Base-by-base conservation (phyloP, 2,329 filamentous ascomycete species). In the Pestalotiopsis sp. region DNA sequence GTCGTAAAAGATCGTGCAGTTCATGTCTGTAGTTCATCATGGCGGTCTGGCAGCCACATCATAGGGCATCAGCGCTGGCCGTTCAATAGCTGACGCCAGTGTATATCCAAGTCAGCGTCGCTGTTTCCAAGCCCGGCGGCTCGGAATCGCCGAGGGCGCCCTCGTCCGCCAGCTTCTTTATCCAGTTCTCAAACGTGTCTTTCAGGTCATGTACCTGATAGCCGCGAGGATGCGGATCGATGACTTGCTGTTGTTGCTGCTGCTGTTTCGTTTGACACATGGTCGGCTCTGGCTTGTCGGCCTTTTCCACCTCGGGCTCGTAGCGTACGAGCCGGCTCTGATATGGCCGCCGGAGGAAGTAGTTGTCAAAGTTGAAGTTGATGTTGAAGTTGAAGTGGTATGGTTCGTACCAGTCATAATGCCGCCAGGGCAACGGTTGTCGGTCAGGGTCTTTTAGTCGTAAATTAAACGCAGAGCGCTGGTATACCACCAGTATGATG, bases 351-450 rank as follows among this genome's bases (percentile, higher is more conserved):
- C 81, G 79, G 4, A 81, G 77, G 66, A 79, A 80, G 68, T 81
- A 77, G 73, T 80, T 77, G 23, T 83, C 83, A 73, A 84, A 80
- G 74, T 82, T 83, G 69, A 80, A 78, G 68, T 84, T 83, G 66
- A 84, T 80, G 74, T 84, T 83, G 70, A 83, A 84, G 71, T 82
- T 82, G 77, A 81, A 84, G 68, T 82, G 80, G 73, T 84, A 84
- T 3, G 81, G 79, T 69, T 84, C 81, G 74, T 82, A 82, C 14
- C 84, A 76, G n/a, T 81, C 75, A 66, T 83, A 80, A 41, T 81
- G 79, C 23, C 76, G 75, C 65, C 75, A 77, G 64, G 60, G 72
- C 63, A 70, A 70, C 57, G 68, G 70, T 49, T 59, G 70, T 58
- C 68, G 72, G 57, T 72, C 68, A 27, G 68, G 67, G 57, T 69